Base-by-base conservation (phyloP, 1,284 basidiomycete species). In the Naganishia sp. region DNA sequence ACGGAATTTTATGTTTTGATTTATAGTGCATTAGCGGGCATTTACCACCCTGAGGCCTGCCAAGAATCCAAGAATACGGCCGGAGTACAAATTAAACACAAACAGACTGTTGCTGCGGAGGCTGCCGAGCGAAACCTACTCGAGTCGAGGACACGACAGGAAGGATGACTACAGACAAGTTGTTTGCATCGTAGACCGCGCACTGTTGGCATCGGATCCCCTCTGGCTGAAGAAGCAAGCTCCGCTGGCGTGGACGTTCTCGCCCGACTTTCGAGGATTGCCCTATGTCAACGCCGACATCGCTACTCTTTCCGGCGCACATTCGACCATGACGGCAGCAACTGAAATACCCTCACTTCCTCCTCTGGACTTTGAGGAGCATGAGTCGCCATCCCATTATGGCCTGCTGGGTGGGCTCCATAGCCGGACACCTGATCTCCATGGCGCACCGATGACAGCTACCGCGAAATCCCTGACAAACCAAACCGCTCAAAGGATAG, bases 401-500 rank as follows among this genome's bases (percentile, higher is more conserved):
- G 47, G 47, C 6, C 41, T 61, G 35, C 18, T 49, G 32, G 41
- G 21, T 18, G 45, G n/a, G 2, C 35, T 61, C 11, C 58, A 41
- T 4, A 18, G 21, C 7, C 58, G 50, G 15, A 10, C 42, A 17
- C 23, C 58, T n/a, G 10, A 61, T 18, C 47, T 42, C 2, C 58
- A 51, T 21, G 58, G 58, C 25, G 23, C 58, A 15, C 58, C 58
- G 13, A 39, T 42, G 42, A 51, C 58, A 23, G 13, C 23, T 15
- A 61, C 58, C 2, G 47, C 47, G 35, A 35, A 61, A 51, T 61
- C 58, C 35, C 49, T 61, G 32, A 51, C 39, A 25, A 46, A 61
- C 28, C 58, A 61, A 28, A 61, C 58, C 35, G 58, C 58, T 25
- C 58, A 61, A n/a, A 51, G 41, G 25, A 28, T 51, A 6, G 58